Evolutionary conservation across 2,329 filamentous ascomycete species (phyloP), one percentile per base, ranked within the genome.

Genomic region (Penicillium rolfsii): DNA sequence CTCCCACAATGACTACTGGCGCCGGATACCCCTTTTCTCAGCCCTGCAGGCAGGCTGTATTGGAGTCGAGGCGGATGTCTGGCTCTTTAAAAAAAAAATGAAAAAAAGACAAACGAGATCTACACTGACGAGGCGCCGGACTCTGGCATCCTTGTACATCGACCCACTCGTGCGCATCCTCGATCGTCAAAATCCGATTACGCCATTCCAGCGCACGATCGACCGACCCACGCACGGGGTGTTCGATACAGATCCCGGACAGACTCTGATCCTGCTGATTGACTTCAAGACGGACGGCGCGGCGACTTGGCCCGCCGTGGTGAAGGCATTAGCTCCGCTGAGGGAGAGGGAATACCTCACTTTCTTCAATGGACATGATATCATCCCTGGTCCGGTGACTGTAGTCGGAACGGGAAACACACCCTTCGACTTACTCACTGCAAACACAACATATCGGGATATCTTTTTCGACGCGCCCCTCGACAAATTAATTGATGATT

Each of bases 1-100:
- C 65, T 85, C 83, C 3, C 84, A 86, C 67, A 86, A 86, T 66
- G 84, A 86, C 70, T 86, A 86, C 71, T 85, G 83, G 83, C 81
- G 83, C 8, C 76, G 75, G 2, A 76, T 84, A 0, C 84, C 84
- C 0, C 76, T 86, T 0, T 85, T 80, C 67, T 83, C 83, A n/a
- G 84, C 84, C 11, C 74, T 86, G 0, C 75, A 79, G 59, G 82
- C 79, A 26, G 84, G 84, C 46, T 86, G 84, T 68, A 79, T 81
- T 12, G 78, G 84, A 35, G 81, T 86, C 19, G 84, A 86, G 74
- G 84, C 84, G 2, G 84, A 86, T 61, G 81, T 86, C 35, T 86
- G 84, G 83, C 76, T 83, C 7, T 81, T 83, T n/a, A n/a, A n/a
- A n/a, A n/a, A n/a, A n/a, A n/a, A n/a, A n/a, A n/a, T n/a, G n/a